Evolutionary conservation across 75 land plant genomes (phyloP).

Genomic region (Chamaecyparis obtusa): DNA sequence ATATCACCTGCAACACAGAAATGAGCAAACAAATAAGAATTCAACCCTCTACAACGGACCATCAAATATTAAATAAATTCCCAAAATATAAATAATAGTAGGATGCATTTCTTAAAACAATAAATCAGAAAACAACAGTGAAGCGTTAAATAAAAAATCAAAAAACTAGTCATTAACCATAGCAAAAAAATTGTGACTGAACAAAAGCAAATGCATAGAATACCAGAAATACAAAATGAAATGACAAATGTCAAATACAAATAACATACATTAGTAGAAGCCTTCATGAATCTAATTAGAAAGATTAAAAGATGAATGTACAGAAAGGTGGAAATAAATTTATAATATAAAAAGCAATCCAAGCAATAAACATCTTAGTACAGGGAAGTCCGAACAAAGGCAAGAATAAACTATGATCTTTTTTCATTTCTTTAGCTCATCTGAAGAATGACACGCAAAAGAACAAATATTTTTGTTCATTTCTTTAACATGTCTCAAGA

Average conservation of each 20-base stretch:
- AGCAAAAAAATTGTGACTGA: not conserved
- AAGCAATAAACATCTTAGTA: not conserved
- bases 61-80: not conserved
- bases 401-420: not conserved
- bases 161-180: too few species aligned
- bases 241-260: not conserved
- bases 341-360: not conserved
- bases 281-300: not conserved
- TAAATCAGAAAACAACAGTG: not conserved
- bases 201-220: not conserved
- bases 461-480: not conserved
- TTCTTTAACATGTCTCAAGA: not conserved
- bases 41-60: not conserved
- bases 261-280: not conserved
- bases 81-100: not conserved
- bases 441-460: not conserved
- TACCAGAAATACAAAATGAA: not conserved
- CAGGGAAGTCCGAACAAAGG: not conserved
- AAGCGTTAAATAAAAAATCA: not conserved
- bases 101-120: not conserved
- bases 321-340: not conserved
- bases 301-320: not conserved
- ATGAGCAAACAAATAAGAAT: not conserved
- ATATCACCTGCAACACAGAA: conserved; percentile 62
- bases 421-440: not conserved